Conservation (phyloP, 2,329 filamentous ascomycete genomes). For the Pseudogymnoascus sp. region DNA sequence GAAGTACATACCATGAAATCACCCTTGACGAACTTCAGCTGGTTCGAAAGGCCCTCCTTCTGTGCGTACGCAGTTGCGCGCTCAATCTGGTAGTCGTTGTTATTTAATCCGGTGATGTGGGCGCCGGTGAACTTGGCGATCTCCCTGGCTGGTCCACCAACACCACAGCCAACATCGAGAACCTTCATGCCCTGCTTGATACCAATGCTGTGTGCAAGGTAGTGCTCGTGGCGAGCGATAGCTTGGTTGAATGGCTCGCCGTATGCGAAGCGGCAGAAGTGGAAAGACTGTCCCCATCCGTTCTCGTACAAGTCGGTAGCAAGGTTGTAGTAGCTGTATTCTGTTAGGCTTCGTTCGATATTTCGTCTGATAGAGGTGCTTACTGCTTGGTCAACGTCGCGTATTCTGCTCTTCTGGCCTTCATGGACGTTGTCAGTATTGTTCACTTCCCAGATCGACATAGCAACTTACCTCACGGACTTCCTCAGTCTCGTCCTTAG, state of each 20-base stretch:
- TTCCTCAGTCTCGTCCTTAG: constrained; percentile 73
- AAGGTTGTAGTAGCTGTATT: constrained; percentile 81
- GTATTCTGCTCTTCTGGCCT: constrained; percentile 81
- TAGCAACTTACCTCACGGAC: constrained; percentile 61
- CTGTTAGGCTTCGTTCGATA: constrained; percentile 17
- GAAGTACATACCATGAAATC: constrained; percentile 72
- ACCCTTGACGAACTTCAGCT: constrained; percentile 84
- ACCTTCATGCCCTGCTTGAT: constrained; percentile 84
- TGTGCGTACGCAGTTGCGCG: constrained; percentile 79
- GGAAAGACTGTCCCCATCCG: constrained; percentile 93
- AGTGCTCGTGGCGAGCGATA: constrained; percentile 95
- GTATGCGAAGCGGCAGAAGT: constrained; percentile 89
- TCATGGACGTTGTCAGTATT: constrained; percentile 23
- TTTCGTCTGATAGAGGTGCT: constrained; percentile 31
- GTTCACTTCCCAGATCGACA: neutral
- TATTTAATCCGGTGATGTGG: constrained; percentile 89
- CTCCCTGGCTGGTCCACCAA: constrained; percentile 89
- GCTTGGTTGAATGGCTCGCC: constrained; percentile 86
- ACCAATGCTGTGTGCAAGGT: constrained; percentile 83
- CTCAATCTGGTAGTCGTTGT: constrained; percentile 98
- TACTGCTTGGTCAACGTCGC: constrained; percentile 89
- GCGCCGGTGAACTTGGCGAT: constrained; percentile 92
- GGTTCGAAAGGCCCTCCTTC: constrained; percentile 72
- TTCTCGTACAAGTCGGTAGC: constrained; percentile 97
- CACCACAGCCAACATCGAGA: constrained; percentile 93